These are phyloP conservation scores for Tetrapisispora phaffii DNA, from an alignment of 805 yeast species.

Conservation along the genomic window DNA sequence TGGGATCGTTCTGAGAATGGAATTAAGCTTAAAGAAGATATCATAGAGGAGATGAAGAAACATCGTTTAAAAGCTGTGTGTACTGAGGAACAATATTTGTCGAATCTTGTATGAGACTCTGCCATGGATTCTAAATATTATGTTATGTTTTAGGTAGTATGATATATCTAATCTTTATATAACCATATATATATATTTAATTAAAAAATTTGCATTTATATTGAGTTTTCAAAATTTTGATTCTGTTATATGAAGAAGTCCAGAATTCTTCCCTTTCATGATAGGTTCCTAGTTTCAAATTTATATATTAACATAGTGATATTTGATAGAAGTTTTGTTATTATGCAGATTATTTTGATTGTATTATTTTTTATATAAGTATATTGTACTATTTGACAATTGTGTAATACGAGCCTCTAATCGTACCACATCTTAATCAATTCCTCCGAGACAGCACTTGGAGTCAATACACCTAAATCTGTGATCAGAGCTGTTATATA, in stretches of 20 bases:
- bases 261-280: too few relatives aligned
- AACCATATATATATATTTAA: background rate
- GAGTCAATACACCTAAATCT: conserved; percentile 92
- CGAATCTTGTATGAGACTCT: conserved; percentile 13
- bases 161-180: background rate
- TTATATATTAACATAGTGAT: background rate
- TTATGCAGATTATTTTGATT: background rate
- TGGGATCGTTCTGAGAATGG: conserved; percentile 36
- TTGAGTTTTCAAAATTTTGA: too few relatives aligned
- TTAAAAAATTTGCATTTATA: background rate
- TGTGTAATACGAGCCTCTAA: conserved; percentile 24
- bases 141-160: background rate
- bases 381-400: background rate
- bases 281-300: background rate
- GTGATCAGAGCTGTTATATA: conserved; percentile 92
- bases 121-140: too few relatives aligned
- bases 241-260: too few relatives aligned
- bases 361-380: background rate
- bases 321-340: background rate
- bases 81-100: conserved; percentile 18
- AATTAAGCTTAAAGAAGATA: conserved; percentile 21
- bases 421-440: conserved; percentile 97
- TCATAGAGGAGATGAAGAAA: conserved; percentile 15
- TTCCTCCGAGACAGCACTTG: conserved; percentile 97
- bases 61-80: conserved; percentile 20